Conservation (phyloP, 352 stramenopile species). For the Blastocystis sp. region DNA sequence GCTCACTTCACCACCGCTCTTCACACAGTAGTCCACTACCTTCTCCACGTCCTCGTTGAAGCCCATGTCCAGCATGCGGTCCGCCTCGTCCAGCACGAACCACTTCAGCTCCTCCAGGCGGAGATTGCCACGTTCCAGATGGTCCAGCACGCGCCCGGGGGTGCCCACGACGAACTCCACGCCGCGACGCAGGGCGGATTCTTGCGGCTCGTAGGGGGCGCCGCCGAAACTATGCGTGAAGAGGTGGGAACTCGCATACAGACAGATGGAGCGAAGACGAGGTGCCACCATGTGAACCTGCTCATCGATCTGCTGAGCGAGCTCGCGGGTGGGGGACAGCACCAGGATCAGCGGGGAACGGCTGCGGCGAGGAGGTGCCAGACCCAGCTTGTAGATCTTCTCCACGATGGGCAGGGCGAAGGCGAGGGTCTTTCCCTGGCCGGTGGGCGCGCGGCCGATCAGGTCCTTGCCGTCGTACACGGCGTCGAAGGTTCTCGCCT, state of each 20-base stretch:
- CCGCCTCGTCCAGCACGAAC: constrained; percentile 88
- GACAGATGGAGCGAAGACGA: constrained; percentile 33
- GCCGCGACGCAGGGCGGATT: constrained; percentile 81
- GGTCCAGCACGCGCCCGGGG: constrained; percentile 86
- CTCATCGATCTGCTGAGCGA: constrained; percentile 91
- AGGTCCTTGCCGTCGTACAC: constrained; percentile 91
- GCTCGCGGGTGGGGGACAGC: constrained; percentile 92
- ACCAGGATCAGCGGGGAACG: constrained; percentile 86
- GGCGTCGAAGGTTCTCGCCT: constrained; percentile 87
- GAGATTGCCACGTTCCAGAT: constrained; percentile 85
- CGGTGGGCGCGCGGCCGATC: constrained; percentile 91
- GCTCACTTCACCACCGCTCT: constrained; percentile 69
- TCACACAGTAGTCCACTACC: constrained; percentile 81
- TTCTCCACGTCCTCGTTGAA: constrained; percentile 91
- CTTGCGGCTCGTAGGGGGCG: constrained; percentile 83
- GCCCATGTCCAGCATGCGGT: constrained; percentile 92
- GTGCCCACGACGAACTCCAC: constrained; percentile 88
- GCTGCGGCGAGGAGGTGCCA: constrained; percentile 60
- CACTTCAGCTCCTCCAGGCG: constrained; percentile 83
- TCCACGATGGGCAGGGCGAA: constrained; percentile 93
- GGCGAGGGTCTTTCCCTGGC: constrained; percentile 96
- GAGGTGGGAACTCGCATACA: neutral
- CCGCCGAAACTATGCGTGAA: constrained; percentile 79
- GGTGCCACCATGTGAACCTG: constrained; percentile 72
- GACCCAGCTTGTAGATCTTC: constrained; percentile 75